A percentile compares a stretch with the other conserved stretches of the same genome.
These are phyloP conservation scores for Eucalyptus cloeziana DNA, from an alignment of 345 rosid species.

Conservation along the genomic window DNA sequence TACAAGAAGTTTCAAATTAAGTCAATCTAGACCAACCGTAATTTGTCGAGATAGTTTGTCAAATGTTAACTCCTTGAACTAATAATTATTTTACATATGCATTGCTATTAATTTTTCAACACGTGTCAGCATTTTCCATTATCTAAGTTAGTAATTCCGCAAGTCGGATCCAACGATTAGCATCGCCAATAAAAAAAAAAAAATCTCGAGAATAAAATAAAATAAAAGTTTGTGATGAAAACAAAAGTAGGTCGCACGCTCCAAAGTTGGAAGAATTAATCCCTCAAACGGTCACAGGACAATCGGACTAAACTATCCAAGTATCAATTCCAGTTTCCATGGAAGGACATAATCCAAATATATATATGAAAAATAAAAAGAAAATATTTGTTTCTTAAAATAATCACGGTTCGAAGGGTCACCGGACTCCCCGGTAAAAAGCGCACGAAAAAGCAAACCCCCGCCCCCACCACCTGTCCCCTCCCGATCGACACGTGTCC, in stretches of 20 bases:
- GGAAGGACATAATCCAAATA: background rate
- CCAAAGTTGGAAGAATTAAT: background rate
- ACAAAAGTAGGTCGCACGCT: background rate
- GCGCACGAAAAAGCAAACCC: background rate
- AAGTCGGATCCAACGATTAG: no score
- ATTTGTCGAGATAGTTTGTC: accelerated
- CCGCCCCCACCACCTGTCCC: background rate
- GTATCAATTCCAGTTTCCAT: background rate
- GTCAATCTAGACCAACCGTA: accelerated
- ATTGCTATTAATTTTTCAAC: background rate
- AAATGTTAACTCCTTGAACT: background rate
- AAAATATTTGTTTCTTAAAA: no score
- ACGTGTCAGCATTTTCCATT: background rate
- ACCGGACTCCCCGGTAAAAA: background rate
- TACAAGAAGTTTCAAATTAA: no score
- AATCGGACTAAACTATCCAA: background rate
- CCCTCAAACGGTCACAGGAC: background rate
- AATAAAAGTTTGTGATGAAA: no score
- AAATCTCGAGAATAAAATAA: no score
- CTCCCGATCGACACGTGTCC: background rate
- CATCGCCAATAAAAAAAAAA: no score
- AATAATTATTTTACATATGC: background rate
- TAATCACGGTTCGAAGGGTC: background rate
- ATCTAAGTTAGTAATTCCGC: background rate
- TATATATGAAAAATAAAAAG: no score